Conservation (phyloP, 2,329 filamentous ascomycete genomes). For the Fusarium sp. region DNA sequence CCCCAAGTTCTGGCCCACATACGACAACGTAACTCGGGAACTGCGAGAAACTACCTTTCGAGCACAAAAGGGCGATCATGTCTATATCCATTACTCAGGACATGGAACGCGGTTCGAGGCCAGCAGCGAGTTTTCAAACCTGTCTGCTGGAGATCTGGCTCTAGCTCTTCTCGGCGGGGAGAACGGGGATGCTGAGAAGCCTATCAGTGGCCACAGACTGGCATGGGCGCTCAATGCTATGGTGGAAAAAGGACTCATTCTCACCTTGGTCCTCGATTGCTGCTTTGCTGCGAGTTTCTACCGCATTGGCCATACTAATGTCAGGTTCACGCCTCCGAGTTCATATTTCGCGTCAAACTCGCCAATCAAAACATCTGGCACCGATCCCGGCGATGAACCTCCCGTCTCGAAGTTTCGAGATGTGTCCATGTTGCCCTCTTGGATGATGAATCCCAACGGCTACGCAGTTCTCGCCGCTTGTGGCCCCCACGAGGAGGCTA, state of each 20-base stretch:
- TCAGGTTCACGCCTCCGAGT: background rate
- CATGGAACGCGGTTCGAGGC: slow-evolving; percentile 1
- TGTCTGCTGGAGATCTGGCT: slow-evolving; percentile 11
- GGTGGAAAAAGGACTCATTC: slow-evolving; percentile 9
- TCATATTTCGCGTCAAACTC: background rate
- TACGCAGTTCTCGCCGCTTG: slow-evolving; percentile 25
- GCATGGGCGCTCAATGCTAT: slow-evolving; percentile 2
- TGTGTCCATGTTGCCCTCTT: slow-evolving; percentile 6
- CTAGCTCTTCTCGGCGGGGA: slow-evolving; percentile 11
- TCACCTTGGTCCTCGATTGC: slow-evolving; percentile 33
- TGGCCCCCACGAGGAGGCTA: slow-evolving; percentile 12
- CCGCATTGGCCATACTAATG: background rate
- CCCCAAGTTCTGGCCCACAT: background rate
- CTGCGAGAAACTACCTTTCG: background rate
- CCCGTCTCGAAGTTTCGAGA: background rate
- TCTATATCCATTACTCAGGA: slow-evolving; percentile 20
- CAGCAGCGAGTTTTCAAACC: background rate
- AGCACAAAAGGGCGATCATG: background rate
- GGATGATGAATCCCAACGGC: slow-evolving; percentile 15
- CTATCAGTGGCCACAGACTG: slow-evolving; percentile 5
- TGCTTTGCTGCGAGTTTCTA: slow-evolving; percentile 31
- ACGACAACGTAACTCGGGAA: background rate
- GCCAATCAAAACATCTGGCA: background rate
- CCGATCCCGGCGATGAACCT: background rate
- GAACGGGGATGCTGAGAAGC: background rate